Evolutionary conservation across 306 rosid genomes (phyloP), one percentile per base, ranked within the genome.

Genomic region (Cucurbita maxima): DNA sequence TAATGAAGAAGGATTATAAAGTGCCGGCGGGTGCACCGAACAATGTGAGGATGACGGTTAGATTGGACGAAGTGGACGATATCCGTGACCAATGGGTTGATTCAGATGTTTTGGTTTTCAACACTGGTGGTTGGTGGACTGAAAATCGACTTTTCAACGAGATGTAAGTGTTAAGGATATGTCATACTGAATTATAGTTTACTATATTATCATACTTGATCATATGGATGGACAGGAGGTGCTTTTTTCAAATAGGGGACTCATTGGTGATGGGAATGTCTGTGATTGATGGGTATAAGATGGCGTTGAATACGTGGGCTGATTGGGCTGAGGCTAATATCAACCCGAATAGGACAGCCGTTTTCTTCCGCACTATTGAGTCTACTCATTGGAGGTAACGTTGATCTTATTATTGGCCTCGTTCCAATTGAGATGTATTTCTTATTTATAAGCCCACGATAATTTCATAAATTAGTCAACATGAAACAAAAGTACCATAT

Each of bases 41-140:
- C 71, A 85, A 96, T 76, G 97, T 90, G 77, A 90, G 85, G 76
- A 83, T 88, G 7, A 40, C 87, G 0, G 87, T 94, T 40, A 87
- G 86, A 78, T 80, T 94, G 72, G 96, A 90, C 78, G 70, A 76
- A 76, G 56, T 94, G 9, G 98, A 94, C 83, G 95, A 82, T 63
- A 86, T 86, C 59, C 88, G 95, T 79, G 81, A 66, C 58, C 89
- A 87, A 38, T 94, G 98, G 98, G 19, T 89, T 76, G 89, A 90
- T 79, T 89, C 97, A 7, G 98, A 94, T 85, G 62, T 94, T 73
- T 76, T 94, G 74, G 81, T 94, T 48, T 94, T 94, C 79, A 90
- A 94, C 69, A 85, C 98, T 1, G 96, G 98, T 62, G 92, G 89
- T 81, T 94, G 98, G 98, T 90, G 98, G 98, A 89, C 92, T 9